Evolutionary conservation across 345 rosid genomes (phyloP), one percentile per base, ranked within the genome.

Genomic region (Corymbia maculata): DNA sequence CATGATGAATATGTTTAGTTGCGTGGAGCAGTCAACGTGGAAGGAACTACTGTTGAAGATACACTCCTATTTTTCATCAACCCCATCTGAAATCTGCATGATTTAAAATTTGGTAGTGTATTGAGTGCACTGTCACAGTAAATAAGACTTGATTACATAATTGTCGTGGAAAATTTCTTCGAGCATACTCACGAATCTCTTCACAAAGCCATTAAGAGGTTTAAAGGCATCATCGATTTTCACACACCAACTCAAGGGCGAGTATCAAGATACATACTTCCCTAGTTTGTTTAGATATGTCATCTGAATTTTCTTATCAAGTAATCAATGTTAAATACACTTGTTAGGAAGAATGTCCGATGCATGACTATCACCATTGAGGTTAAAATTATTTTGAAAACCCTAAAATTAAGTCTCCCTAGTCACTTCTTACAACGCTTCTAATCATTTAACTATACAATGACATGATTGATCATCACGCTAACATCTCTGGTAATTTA

Each of bases 281-380:
- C 7, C 4, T 59, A 59, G 15, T 55, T 22, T 55, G 28, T 55
- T 55, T 55, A 22, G 61, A 55, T 57, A 24, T 10, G 1, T 59
- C 6, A 59, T 59, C 66, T 59, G 0, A 59, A 5, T 26, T 26
- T 59, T 59, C 30, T 59, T 59, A 9, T 26, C 66, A 59, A 10
- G 30, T 3, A 59, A 10, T 0, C 15, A 59, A 26, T 1, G 1
- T 26, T 2, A 59, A 59, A 59, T 1, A 3, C 14, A 59, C 30
- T 59, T 11, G 7, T 11, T 59, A 4, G 15, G 0, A 59, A 59
- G 66, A 2, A 24, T 24, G 9, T 4, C 64, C 3, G 0, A 59
- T 59, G 66, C 6, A 59, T 59, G n/a, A 2, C 0, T 26, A 26
- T 59, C 7, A 59, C 66, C 7, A 26, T 59, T 0, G 13, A 59